A percentile compares a stretch with the other conserved stretches of the same genome.
phyloP scores from a whole-genome alignment of 495 filamentous ascomycete species.

The Hypoxylon fuscum region DNA sequence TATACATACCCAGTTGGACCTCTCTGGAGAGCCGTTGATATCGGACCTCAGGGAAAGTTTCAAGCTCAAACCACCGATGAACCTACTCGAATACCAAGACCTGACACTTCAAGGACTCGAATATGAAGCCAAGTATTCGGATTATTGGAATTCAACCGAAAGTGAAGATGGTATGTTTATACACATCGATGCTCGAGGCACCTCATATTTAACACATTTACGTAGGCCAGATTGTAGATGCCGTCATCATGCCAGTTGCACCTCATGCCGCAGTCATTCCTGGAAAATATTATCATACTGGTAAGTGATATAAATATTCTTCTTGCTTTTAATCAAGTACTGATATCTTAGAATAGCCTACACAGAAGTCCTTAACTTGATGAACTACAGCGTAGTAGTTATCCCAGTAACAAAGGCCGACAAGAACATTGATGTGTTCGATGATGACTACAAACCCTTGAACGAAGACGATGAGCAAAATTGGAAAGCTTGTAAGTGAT shows the following conservation, averaged over 20 bases:
- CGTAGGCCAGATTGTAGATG: conserved; percentile 53
- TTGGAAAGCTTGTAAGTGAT: conserved; percentile 48
- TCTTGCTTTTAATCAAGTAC: neutral
- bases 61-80: conserved; percentile 22
- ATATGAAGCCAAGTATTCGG: conserved; percentile 44
- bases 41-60: conserved; percentile 24
- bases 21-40: conserved; percentile 59
- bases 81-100: conserved; percentile 26
- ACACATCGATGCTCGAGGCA: no score
- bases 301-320: neutral
- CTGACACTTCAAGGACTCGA: conserved; percentile 35
- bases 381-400: conserved; percentile 37
- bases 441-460: conserved; percentile 43
- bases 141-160: conserved; percentile 51
- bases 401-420: conserved; percentile 59
- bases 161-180: conserved; percentile 32
- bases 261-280: conserved; percentile 62
- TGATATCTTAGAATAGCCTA: conserved; percentile 37
- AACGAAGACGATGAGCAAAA: conserved; percentile 47
- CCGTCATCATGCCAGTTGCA: conserved; percentile 63
- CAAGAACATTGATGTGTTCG: conserved; percentile 44
- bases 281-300: conserved; percentile 41
- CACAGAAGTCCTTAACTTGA: conserved; percentile 48
- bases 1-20: conserved; percentile 48
- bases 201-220: neutral